Conservation (phyloP, 2,329 filamentous ascomycete genomes). For the Coniella lustricola region DNA sequence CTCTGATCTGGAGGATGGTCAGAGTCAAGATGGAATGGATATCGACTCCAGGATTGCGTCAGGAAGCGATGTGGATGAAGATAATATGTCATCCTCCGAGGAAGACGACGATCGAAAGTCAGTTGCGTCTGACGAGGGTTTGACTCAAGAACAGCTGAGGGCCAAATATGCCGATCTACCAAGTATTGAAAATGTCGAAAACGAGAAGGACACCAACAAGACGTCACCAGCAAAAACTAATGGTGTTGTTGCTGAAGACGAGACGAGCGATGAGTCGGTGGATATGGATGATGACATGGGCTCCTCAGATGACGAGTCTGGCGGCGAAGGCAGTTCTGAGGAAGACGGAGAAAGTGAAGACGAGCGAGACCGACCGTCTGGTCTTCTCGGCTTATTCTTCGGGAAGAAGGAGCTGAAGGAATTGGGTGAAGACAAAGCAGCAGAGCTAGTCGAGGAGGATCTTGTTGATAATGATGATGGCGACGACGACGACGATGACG, state of each 20-base stretch:
- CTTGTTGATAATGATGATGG: conserved; percentile 15
- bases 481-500: conserved; percentile 9
- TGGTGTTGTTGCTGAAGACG: conserved; percentile 32
- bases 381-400: conserved; percentile 52
- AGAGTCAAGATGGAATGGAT: conserved; percentile 9
- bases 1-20: conserved; percentile 26
- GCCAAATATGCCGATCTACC: conserved; percentile 64
- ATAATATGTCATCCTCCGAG: conserved; percentile 58
- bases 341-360: conserved; percentile 33
- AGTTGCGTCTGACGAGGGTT: conserved; percentile 51
- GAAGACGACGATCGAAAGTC: conserved; percentile 50
- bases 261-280: conserved; percentile 57
- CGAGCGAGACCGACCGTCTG: conserved; percentile 35
- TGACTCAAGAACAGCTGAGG: conserved; percentile 62
- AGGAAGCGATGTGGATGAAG: conserved; percentile 35
- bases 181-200: conserved; percentile 28
- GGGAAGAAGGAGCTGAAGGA: conserved; percentile 50
- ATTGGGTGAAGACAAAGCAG: conserved; percentile 36
- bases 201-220: conserved; percentile 22
- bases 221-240: conserved; percentile 17
- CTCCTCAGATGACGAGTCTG: conserved; percentile 47
- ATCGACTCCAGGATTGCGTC: conserved; percentile 31
- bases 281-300: conserved; percentile 63
- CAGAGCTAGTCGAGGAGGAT: conserved; percentile 19
- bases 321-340: conserved; percentile 30